Evolutionary conservation across 106 monocot genomes (phyloP).

Genomic region (Acorus gramineus): DNA sequence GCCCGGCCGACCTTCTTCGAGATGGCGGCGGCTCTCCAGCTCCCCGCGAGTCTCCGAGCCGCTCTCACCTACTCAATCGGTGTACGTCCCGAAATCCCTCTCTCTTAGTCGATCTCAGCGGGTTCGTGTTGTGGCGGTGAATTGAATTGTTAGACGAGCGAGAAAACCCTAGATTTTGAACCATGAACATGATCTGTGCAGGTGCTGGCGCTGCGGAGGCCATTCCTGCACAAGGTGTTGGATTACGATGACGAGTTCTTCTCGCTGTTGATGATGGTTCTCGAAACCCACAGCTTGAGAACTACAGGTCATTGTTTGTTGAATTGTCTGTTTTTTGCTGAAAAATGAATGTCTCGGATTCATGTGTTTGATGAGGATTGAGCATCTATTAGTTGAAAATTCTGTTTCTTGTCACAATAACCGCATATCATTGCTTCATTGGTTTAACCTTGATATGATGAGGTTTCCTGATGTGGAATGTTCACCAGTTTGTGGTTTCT

Average conservation of each 20-base stretch:
- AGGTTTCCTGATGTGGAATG: too few relatives aligned
- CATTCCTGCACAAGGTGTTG: constrained; percentile 75
- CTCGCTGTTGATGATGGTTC: constrained; percentile 80
- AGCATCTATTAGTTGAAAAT: too few relatives aligned
- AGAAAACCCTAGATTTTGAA: too few relatives aligned
- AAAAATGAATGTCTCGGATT: too few relatives aligned
- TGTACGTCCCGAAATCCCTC: constrained; percentile 17
- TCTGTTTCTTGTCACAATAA: too few relatives aligned
- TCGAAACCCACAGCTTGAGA: constrained; percentile 85
- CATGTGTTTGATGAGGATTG: too few relatives aligned
- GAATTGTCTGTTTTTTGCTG: not conserved
- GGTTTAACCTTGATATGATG: too few relatives aligned
- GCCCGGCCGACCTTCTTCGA: constrained; percentile 98
- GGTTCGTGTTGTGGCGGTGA: too few relatives aligned
- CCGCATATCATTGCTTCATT: too few relatives aligned
- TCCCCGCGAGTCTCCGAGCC: constrained; percentile 81
- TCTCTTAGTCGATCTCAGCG: not conserved
- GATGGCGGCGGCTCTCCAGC: constrained; percentile 99
- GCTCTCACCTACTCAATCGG: constrained; percentile 90
- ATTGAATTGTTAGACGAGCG: too few relatives aligned
- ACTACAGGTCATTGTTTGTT: constrained; percentile 53
- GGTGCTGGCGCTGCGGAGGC: constrained; percentile 82
- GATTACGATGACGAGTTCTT: constrained; percentile 97
- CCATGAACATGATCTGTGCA: constrained; percentile 8
- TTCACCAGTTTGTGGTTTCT: too few relatives aligned